Evolutionary conservation across 23 red algal species (phyloP), one percentile per base, ranked within the genome.

Genomic region (Rhodosorus marinus): DNA sequence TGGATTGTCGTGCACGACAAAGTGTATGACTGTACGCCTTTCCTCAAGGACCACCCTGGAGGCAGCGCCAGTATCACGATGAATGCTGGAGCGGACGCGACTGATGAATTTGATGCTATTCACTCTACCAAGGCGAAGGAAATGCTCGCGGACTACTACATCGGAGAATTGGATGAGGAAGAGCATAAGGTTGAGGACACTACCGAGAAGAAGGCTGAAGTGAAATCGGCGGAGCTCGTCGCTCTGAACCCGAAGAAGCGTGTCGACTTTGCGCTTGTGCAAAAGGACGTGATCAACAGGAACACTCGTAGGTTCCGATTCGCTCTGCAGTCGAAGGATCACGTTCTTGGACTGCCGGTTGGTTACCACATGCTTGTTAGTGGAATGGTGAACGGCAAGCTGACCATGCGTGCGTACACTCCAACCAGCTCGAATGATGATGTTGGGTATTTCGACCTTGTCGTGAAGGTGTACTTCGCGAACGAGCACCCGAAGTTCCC

Each of bases 351-450:
- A 20, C 62, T 98, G 30, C 78, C 78, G 6, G 57, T 84, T 0
- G 90, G 90, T 8, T 77, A 74, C 55, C 90, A 98, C 59, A 71
- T 98, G 75, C 77, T 86, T 33, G 33, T 81, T 24, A 43, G 69
- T 28, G 66, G 67, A 22, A 34, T 25, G 4, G 76, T 98, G 26
- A 68, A 98, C 26, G 72, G 73, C 33, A 72, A 75, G 8, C 47
- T 81, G 34, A 80, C 86, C 8, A 80, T 80, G 66, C 76, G 90
- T 30, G 79, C 90, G 38, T 98, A 98, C 75, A 98, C 80, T 33
- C 90, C 90, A 1, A 76, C 79, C 23, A 80, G 63, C 11, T 72
- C 62, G 8, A 72, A 80, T 27, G 56, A 85, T 6, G 62, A 70
- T 34, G 24, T 51, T 2, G 88, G 88, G 9, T 41, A 30, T 19